Evolutionary conservation across 768 basidiomycete genomes (phyloP), one percentile per base, ranked within the genome.

Genomic region (Boletus reticuloceps): DNA sequence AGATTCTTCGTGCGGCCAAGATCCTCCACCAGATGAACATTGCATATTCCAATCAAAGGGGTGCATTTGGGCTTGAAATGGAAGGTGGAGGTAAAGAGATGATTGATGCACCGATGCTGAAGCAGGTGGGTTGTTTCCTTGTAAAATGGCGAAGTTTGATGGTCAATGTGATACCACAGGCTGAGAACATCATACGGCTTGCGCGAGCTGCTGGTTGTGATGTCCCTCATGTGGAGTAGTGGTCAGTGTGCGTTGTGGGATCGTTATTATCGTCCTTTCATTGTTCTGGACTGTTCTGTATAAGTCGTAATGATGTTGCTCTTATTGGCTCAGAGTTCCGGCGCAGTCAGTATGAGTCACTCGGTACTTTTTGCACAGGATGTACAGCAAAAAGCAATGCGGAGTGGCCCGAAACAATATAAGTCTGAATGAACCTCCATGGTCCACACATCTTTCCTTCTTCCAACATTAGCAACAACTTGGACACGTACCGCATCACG

Each of bases 51-150:
- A 72, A 75, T 13, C 72, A 76, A 42, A 71, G 69, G 37, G 91
- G 90, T 5, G 94, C 93, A 3, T 82, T 88, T 40, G 91, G 91
- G 0, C 74, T 94, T 25, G 85, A 87, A 45, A 66, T 77, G 39
- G 73, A 75, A 20, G 79, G 75, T 41, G 77, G 78, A 4, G 71
- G 77, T 16, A 85, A 83, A 46, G 84, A 87, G 64, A 94, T 95
- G 93, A 88, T 95, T 36, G 93, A 96, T 69, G 89, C 89, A 9
- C 93, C 93, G 0, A 92, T 96, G 87, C 75, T 95, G 41, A 89
- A 90, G 68, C 90, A 91, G 80, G 32, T 58, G 41, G 0, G 61
- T 51, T 40, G 16, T 58, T 27, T 16, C 39, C 43, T 32, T n/a
- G 12, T 31, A 31, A 31, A n/a, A 39, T 6, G 38, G 11, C 36